Evolutionary conservation across 1,284 basidiomycete species (phyloP).

Genomic region (Pulchroboletus neoregius): DNA sequence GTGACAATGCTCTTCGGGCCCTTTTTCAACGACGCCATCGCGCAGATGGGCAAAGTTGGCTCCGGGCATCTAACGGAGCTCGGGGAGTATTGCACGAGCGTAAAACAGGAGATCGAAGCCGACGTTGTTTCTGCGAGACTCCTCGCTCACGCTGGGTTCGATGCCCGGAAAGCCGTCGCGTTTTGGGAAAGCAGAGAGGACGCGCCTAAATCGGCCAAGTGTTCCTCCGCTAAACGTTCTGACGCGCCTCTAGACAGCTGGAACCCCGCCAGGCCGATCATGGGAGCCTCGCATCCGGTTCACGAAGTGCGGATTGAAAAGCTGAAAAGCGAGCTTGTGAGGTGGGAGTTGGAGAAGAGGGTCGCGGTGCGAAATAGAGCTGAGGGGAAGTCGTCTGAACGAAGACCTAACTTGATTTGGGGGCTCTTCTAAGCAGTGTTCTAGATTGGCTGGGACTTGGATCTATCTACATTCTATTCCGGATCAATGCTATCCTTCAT

Average conservation of each 20-base stretch:
- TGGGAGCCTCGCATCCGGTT: slow-evolving; percentile 50
- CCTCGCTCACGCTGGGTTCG: slow-evolving; percentile 84
- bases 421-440: slow-evolving; percentile 12
- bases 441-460: too few species aligned
- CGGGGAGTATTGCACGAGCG: slow-evolving; percentile 67
- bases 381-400: slow-evolving; percentile 20
- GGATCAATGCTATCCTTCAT: too few species aligned
- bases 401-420: slow-evolving; percentile 13
- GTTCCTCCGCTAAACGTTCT: slow-evolving; percentile 32
- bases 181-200: slow-evolving; percentile 66
- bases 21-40: slow-evolving; percentile 87
- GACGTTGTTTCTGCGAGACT: slow-evolving; percentile 84
- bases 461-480: too few species aligned
- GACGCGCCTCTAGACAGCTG: slow-evolving; percentile 10
- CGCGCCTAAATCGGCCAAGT: slow-evolving; percentile 35
- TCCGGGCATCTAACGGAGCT: slow-evolving; percentile 69
- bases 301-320: slow-evolving; percentile 47
- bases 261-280: slow-evolving; percentile 26
- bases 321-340: slow-evolving; percentile 48
- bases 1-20: slow-evolving; percentile 87
- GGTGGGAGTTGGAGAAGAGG: slow-evolving; percentile 48
- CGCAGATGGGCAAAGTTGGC: slow-evolving; percentile 70
- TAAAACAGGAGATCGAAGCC: slow-evolving; percentile 81
- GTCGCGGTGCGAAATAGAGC: slow-evolving; percentile 23
- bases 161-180: slow-evolving; percentile 66